Percentiles rank a stretch among this genome's conserved stretches.
phyloP scores from a whole-genome alignment of 306 rosid genomes.

The Prunus campanulata region DNA sequence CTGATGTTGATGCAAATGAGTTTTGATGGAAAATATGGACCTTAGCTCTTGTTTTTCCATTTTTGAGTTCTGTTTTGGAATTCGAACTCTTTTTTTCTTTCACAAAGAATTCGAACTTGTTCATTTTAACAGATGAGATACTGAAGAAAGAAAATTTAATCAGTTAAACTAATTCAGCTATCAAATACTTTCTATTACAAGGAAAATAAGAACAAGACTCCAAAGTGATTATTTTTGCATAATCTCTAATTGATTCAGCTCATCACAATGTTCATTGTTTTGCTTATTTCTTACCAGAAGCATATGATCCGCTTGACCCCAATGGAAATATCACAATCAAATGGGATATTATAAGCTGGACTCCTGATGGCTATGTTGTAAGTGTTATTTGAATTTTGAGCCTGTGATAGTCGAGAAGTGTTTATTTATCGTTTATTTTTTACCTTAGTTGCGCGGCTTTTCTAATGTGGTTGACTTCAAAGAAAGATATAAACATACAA shows the following conservation, averaged over 20 bases:
- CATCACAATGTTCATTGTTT: background rate
- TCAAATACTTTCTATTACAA: too few species aligned
- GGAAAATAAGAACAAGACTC: background rate
- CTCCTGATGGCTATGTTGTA: constrained; percentile 76
- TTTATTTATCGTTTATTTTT: background rate
- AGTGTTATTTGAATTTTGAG: constrained; percentile 19
- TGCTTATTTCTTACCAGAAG: constrained; percentile 48
- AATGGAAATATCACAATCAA: constrained; percentile 70
- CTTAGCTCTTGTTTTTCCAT: background rate
- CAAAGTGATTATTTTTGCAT: background rate
- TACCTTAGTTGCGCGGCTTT: background rate
- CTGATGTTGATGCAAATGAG: background rate
- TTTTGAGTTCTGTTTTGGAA: background rate
- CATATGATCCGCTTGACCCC: constrained; percentile 87
- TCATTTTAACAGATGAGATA: background rate
- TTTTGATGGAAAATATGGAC: too few species aligned
- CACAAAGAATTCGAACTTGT: background rate
- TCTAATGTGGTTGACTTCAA: background rate
- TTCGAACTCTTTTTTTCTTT: background rate
- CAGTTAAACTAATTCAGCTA: too few species aligned
- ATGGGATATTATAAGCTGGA: constrained; percentile 78
- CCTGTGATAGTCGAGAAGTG: background rate
- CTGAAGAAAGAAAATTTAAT: too few species aligned
- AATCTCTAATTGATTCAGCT: background rate
- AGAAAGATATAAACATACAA: background rate